These are phyloP conservation scores for Phycomyces nitens DNA, from an alignment of 192 early-diverging fungal genomes.

Conservation along the genomic window DNA sequence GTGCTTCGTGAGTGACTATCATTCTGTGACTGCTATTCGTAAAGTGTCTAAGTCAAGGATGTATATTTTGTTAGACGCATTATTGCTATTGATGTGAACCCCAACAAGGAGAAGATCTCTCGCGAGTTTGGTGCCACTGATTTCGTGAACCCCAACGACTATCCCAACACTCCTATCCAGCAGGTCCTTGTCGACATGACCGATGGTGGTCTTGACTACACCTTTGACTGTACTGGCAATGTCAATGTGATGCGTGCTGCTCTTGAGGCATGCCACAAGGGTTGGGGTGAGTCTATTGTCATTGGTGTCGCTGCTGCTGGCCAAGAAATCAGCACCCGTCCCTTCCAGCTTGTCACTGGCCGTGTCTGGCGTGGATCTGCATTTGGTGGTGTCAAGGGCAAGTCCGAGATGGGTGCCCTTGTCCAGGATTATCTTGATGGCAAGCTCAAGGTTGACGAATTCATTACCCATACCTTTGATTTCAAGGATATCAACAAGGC, in stretches of 20 bases:
- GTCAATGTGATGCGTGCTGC: conserved; percentile 91
- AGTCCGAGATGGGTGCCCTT: conserved; percentile 81
- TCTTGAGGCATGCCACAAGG: conserved; percentile 87
- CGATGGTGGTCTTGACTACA: conserved; percentile 94
- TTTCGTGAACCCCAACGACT: conserved; percentile 85
- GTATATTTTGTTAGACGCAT: conserved; percentile 58
- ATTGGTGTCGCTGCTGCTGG: conserved; percentile 92
- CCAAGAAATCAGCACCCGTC: conserved; percentile 89
- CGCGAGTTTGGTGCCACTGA: conserved; percentile 83
- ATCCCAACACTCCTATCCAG: conserved; percentile 72
- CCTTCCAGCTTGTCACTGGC: conserved; percentile 96
- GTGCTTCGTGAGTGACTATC: conserved; percentile 30
- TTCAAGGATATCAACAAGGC: conserved; percentile 90
- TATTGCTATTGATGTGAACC: conserved; percentile 90
- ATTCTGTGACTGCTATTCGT: not conserved
- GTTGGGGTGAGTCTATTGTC: conserved; percentile 89
- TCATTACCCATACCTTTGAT: conserved; percentile 79
- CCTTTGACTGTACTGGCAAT: conserved; percentile 95
- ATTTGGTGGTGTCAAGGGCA: conserved; percentile 96
- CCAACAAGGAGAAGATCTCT: conserved; percentile 77
- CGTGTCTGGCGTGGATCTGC: conserved; percentile 95
- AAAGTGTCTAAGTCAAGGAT: not conserved
- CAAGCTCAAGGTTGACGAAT: conserved; percentile 88
- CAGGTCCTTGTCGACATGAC: conserved; percentile 84
- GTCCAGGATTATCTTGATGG: conserved; percentile 84